Base-by-base conservation (phyloP, 495 filamentous ascomycete species). In the Rusavskia elegans region DNA sequence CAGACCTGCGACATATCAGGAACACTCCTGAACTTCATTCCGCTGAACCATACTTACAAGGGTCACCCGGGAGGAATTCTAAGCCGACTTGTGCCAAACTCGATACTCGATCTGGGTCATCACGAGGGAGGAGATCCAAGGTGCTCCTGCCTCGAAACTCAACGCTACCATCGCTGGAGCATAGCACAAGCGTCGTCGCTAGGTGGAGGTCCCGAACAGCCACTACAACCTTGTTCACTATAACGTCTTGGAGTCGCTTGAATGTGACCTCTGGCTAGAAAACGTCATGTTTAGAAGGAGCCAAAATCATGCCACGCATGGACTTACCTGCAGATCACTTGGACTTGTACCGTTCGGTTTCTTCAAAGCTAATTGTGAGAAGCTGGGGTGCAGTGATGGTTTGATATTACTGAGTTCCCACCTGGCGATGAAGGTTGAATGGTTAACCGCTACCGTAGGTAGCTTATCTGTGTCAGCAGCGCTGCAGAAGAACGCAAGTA, bases 41-140 rank as follows among this genome's bases (percentile, higher is more conserved):
- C 46, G n/a, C 2, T 7, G 23, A n/a, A 16, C 14, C 36, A n/a
- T 13, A 55, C 71, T 66, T 61, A 74, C 75, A 72, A 50, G 72
- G 73, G 13, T 70, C 67, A 25, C 66, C 66, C 11, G 65, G 63
- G 14, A 71, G 63, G 59, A 80, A 87, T n/a, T 74, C 72, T 57
- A 89, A 87, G 0, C 85, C 85, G 39, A 81, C 77, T 62, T 90
- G 85, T 14, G 78, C 69, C 9, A 87, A 67, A 57, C 78, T 82
- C 38, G 72, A 81, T 42, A 92, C 80, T 21, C 70, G 77, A 45
- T 77, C 75, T 11, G 74, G 53, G 59, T 71, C 70, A 51, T 83
- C 71, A 11, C 75, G 71, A 53, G 72, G 79, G 1, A 89, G 71
- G 37, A 78, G 66, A 1, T 72, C 65, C 79, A 92, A 79, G 4